These are phyloP conservation scores for Aphanoascus verrucosus DNA, from an alignment of 2,329 filamentous ascomycete species.

Conservation along the genomic window DNA sequence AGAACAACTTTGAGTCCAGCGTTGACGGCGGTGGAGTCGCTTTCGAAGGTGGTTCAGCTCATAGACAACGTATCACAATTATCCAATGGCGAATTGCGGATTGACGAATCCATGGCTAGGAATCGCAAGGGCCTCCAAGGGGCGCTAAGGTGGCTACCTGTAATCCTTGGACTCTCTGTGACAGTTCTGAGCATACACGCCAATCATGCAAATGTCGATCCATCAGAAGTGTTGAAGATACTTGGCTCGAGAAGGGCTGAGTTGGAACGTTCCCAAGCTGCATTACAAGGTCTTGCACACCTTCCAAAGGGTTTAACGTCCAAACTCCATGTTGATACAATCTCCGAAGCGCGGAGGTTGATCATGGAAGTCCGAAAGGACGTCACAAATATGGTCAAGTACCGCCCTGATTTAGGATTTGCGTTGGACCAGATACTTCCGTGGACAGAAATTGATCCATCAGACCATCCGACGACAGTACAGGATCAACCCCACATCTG, in stretches of 20 bases:
- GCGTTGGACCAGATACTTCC: constrained; percentile 54
- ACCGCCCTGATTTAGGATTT: constrained; percentile 52
- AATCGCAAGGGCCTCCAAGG: constrained; percentile 21
- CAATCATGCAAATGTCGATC: constrained; percentile 49
- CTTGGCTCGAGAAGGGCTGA: constrained; percentile 44
- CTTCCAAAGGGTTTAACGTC: constrained; percentile 45
- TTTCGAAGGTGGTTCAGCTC: constrained; percentile 25
- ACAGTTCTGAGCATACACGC: constrained; percentile 56
- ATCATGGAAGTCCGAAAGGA: constrained; percentile 27
- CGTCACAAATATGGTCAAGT: constrained; percentile 37
- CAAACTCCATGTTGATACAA: constrained; percentile 21
- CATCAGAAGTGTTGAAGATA: constrained; percentile 35
- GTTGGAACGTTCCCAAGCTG: constrained; percentile 38
- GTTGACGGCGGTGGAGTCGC: constrained; percentile 22
- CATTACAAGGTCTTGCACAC: constrained; percentile 35
- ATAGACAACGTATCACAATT: constrained; percentile 27
- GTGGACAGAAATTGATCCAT: constrained; percentile 45
- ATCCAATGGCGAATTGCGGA: constrained; percentile 20
- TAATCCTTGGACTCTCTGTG: constrained; percentile 53
- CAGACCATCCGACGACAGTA: constrained; percentile 16
- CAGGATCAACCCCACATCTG: constrained; percentile 14
- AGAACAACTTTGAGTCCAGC: constrained; percentile 28
- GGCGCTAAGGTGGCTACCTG: constrained; percentile 51
- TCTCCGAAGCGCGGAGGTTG: constrained; percentile 22
- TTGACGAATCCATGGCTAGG: constrained; percentile 12